phyloP scores from a whole-genome alignment of 192 early-diverging fungal genomes.

The Coemansia sp. region DNA sequence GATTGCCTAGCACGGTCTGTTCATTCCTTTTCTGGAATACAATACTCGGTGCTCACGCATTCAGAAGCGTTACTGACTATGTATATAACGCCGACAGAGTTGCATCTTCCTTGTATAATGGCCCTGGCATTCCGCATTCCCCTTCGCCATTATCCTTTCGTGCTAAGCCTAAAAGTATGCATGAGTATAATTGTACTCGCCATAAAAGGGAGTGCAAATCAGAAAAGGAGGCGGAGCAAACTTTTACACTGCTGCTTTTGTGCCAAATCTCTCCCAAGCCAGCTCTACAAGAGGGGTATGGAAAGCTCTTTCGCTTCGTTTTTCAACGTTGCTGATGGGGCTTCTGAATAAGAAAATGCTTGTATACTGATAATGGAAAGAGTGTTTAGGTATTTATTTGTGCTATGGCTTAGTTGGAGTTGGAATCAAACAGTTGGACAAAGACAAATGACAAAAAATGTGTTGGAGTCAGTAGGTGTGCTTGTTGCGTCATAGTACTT shows the following conservation, averaged over 20 bases:
- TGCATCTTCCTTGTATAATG: background rate
- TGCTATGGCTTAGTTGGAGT: background rate
- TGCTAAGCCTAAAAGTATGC: background rate
- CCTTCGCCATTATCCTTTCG: background rate
- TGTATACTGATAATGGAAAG: background rate
- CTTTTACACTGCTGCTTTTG: background rate
- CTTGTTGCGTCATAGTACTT: background rate
- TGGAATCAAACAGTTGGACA: background rate
- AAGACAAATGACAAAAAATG: background rate
- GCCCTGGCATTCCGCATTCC: background rate
- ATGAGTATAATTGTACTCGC: background rate
- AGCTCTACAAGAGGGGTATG: background rate
- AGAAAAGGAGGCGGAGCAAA: background rate
- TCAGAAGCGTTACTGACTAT: background rate
- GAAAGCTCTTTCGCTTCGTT: background rate
- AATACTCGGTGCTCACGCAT: background rate
- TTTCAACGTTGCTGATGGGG: background rate
- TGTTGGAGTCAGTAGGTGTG: background rate
- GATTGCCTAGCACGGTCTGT: background rate
- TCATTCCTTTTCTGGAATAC: conserved; percentile 1
- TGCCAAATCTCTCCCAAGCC: background rate
- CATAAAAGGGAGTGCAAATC: background rate
- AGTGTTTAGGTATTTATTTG: conserved; percentile 3
- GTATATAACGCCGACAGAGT: background rate
- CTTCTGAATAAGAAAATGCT: background rate